Evolutionary conservation across 495 filamentous ascomycete genomes (phyloP), one percentile per base, ranked within the genome.

Genomic region (Chaetomidium leptoderma): DNA sequence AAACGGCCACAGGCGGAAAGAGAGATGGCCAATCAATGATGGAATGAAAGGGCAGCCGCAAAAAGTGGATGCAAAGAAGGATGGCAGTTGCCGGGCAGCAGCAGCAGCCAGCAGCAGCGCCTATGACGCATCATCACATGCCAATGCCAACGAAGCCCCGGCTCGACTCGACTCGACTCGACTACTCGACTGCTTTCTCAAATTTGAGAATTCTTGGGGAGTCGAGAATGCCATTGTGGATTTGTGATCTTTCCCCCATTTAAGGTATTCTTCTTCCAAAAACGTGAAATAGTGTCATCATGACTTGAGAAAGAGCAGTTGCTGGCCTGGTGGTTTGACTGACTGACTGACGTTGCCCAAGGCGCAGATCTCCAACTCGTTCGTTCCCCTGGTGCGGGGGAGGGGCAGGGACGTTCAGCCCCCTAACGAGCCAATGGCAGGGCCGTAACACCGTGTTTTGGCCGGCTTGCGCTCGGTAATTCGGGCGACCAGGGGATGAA

Each of bases 391-490:
- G 21, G 44, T 10, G n/a, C n/a, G n/a, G n/a, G n/a, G n/a, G n/a
- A n/a, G n/a, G n/a, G n/a, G n/a, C n/a, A n/a, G n/a, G n/a, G n/a
- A n/a, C n/a, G n/a, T 6, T 27, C 14, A 3, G 29, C 30, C 39
- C 24, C 32, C 24, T 43, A 37, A 21, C 21, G n/a, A 14, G 24
- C 45, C 47, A 48, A 49, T 43, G 24, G 13, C 16, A 30, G n/a
- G 21, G 7, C 14, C 30, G 2, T 14, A 13, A 26, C 2, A 27
- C 27, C 26, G 21, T 6, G 21, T n/a, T 51, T 21, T 19, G 40
- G 17, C 24, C 63, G 65, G 67, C 63, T 53, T 52, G 47, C 35
- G 45, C 57, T 70, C 67, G 67, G 67, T 63, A 64, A 64, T 61
- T 70, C 61, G 63, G 61, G 43, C 65, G 56, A 63, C 58, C n/a